Evolutionary conservation across 805 yeast species (phyloP), one percentile per base, ranked within the genome.

Genomic region (Monosporozyma aerobia): DNA sequence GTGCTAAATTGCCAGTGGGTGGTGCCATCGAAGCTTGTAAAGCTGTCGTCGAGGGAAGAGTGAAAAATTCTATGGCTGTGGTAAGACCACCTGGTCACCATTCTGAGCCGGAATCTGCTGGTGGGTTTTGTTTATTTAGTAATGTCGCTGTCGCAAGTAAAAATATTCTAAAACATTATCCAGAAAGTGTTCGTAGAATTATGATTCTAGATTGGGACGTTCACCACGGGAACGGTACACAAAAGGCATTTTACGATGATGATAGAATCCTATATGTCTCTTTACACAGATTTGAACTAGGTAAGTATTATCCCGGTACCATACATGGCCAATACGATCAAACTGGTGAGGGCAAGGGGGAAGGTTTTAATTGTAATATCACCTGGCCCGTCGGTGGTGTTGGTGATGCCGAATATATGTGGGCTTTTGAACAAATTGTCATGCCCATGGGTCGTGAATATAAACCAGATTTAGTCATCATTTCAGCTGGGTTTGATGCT

Each of bases 1-100:
- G 95, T 56, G 99, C 98, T 2, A 86, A 85, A 66, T 75, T 95
- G 43, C 84, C 96, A 41, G 92, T 97, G 66, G 99, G 99, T 52
- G 98, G 99, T 39, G 85, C 96, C 32, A 94, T 94, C 49, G 98
- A 94, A 69, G 96, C 97, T 1, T 90, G 98, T 68, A 81, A 82
- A 58, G 96, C 98, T 0, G 98, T 94, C 22, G 86, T 94, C 9
- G 97, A 90, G 65, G 95, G 96, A 2, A 73, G 77, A 52, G 98
- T 92, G 32, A 89, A 89, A 64, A 94, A 94, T 65, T 83, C 97
- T 0, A 65, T 94, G 49, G 99, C 99, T 0, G 87, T 94, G 7
- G 96, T 94, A 14, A 80, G 99, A 58, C 99, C 99, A 1, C 99
- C 99, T 0, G 99, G 99, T 6, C 99, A 94, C 72, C 99, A 94